Evolutionary conservation across 257 asterid species (phyloP), one percentile per base, ranked within the genome.

Genomic region (Jacaranda copaia): DNA sequence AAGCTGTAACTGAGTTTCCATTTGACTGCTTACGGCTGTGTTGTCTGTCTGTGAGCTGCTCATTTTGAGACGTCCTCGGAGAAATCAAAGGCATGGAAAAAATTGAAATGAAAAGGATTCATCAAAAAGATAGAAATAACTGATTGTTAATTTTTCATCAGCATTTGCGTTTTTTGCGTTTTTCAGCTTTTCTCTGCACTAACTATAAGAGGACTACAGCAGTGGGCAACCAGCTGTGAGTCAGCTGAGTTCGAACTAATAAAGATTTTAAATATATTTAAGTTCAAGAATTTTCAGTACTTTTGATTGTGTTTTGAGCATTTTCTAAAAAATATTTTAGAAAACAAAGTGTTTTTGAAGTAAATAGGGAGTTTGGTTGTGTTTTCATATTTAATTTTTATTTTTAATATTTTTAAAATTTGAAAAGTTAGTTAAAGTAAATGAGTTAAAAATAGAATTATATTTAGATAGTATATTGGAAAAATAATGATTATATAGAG

Each of bases 111-210:
- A 65, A 51, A 68, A 25, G 32, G 32, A 25, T 25, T 25, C 32
- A 25, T 25, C 32, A 25, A 25, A 25, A 25, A 48, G 60, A 7
- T 61, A 55, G 52, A 56, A 6, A 38, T 5, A 7, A 9, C 74
- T 9, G 19, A 14, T 69, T 76, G 51, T 32, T 59, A 68, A 32
- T 3, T 65, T 53, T 59, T 46, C 57, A 9, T 38, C 74, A 9
- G 51, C 74, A 9, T 65, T 75, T 64, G 45, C 55, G 4, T 48
- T 48, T 9, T 9, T 48, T 48, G 7, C 72, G 63, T 32, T 39
- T 6, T 19, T 6, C 6, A 20, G 38, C 2, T 46, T 76, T 51
- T 16, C 25, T 75, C 53, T 71, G 18, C 42, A 55, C n/a, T 11
- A 18, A 52, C 2, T 52, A 14, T 13, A 52, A 12, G 57, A 52